Conservation (phyloP, 331 rosid species). For the Rhamnella rubrinervis region DNA sequence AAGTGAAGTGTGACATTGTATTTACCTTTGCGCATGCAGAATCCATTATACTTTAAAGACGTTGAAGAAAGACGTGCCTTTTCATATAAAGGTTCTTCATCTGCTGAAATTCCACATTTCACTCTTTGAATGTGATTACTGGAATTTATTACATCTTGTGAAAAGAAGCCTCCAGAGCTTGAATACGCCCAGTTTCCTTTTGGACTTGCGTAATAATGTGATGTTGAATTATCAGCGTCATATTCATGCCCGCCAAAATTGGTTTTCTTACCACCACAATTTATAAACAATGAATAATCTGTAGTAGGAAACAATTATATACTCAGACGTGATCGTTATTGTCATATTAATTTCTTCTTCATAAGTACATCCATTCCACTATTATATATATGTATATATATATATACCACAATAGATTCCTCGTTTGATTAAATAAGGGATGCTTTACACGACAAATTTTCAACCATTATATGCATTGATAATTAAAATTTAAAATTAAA, state of each 20-base stretch:
- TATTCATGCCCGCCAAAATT: slow-evolving; percentile 1
- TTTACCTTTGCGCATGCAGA: slow-evolving; percentile 25
- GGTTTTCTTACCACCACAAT: slow-evolving; percentile 37
- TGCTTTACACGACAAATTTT: too few species aligned
- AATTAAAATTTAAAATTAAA: too few species aligned
- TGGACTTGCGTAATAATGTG: not conserved
- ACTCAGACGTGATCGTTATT: too few species aligned
- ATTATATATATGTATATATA: too few species aligned
- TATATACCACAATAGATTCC: too few species aligned
- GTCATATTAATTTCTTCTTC: too few species aligned
- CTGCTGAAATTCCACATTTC: not conserved
- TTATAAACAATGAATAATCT: slow-evolving; percentile 38
- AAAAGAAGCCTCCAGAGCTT: slow-evolving; percentile 30
- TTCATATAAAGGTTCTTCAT: slow-evolving; percentile 5
- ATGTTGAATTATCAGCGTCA: slow-evolving; percentile 27
- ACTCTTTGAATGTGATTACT: not conserved
- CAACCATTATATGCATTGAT: too few species aligned
- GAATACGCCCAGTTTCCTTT: slow-evolving; percentile 37
- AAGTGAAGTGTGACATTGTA: slow-evolving; percentile 39
- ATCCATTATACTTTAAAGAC: slow-evolving; percentile 36
- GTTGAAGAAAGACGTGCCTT: slow-evolving; percentile 36
- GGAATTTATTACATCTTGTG: slow-evolving; percentile 5
- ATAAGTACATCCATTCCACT: too few species aligned
- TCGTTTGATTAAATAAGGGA: too few species aligned
- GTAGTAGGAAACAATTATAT: not conserved